Conservation (phyloP, 2,329 filamentous ascomycete genomes). For the Pyrenochaeta sp. region DNA sequence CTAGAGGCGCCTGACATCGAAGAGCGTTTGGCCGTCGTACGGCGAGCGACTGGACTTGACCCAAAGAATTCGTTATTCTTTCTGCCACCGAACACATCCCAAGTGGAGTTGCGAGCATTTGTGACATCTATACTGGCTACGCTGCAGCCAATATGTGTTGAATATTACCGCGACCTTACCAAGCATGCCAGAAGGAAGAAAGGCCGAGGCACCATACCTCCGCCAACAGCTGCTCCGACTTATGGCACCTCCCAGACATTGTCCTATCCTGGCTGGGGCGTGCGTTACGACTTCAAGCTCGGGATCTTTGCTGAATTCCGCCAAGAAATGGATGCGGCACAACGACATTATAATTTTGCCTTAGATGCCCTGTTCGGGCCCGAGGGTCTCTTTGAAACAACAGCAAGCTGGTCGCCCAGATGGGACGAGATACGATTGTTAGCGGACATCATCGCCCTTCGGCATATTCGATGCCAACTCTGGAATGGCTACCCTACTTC, state of each 20-base stretch:
- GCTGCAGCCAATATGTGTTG: conserved; percentile 77
- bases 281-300: conserved; percentile 93
- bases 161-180: conserved; percentile 95
- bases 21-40: conserved; percentile 80
- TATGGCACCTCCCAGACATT: conserved; percentile 84
- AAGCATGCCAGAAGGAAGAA: conserved; percentile 91
- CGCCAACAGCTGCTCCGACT: conserved; percentile 83
- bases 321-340: conserved; percentile 87
- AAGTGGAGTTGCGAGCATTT: conserved; percentile 76
- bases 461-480: conserved; percentile 81
- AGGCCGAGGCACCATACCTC: conserved; percentile 77
- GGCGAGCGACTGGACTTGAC: conserved; percentile 80
- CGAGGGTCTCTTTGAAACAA: conserved; percentile 82
- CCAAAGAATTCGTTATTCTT: conserved; percentile 83
- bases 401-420: conserved; percentile 86
- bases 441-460: conserved; percentile 81
- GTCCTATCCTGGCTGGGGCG: conserved; percentile 88
- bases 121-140: conserved; percentile 76
- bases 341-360: conserved; percentile 85
- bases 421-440: conserved; percentile 94
- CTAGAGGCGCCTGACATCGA: conserved; percentile 69
- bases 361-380: conserved; percentile 83
- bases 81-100: conserved; percentile 76
- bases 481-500: conserved; percentile 81
- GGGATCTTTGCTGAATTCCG: conserved; percentile 91